Evolutionary conservation across 1,139 yeast species (phyloP).

Genomic region (Nematodospora anomalae): DNA sequence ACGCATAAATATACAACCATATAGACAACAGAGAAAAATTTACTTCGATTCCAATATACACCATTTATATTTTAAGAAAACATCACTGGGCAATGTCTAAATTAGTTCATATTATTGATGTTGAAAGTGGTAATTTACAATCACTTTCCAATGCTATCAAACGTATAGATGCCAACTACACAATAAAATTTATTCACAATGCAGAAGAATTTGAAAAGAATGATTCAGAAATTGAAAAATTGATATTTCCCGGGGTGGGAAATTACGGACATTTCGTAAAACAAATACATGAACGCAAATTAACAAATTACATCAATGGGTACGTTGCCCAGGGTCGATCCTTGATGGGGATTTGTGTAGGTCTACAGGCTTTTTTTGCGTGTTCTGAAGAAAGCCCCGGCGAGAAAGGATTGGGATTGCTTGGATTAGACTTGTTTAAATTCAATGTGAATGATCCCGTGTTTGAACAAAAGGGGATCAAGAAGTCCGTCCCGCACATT

Average conservation of each 20-base stretch:
- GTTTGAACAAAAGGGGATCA: conserved; percentile 20
- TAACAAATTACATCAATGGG: conserved; percentile 61
- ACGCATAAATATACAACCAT: not conserved
- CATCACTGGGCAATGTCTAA: too few relatives aligned
- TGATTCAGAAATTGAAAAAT: conserved; percentile 48
- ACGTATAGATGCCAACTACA: conserved; percentile 58
- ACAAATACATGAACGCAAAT: conserved; percentile 59
- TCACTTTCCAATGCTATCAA: conserved; percentile 86
- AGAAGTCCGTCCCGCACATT: conserved; percentile 88
- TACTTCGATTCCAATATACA: too few relatives aligned
- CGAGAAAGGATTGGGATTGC: conserved; percentile 51
- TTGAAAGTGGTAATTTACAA: conserved; percentile 92
- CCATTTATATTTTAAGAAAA: too few relatives aligned
- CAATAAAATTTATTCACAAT: conserved; percentile 51
- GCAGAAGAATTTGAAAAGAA: conserved; percentile 35
- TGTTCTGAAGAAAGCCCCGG: conserved; percentile 75
- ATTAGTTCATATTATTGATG: conserved; percentile 78
- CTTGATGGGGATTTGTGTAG: conserved; percentile 96
- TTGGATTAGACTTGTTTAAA: conserved; percentile 54
- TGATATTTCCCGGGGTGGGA: conserved; percentile 93
- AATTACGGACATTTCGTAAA: conserved; percentile 91
- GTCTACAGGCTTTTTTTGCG: conserved; percentile 77
- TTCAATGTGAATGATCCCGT: conserved; percentile 52
- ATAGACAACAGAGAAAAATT: too few relatives aligned
- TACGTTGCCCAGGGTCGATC: conserved; percentile 76